Evolutionary conservation across 176 grass and related monocot genomes (phyloP).

Genomic region (Paspalum notatum): DNA sequence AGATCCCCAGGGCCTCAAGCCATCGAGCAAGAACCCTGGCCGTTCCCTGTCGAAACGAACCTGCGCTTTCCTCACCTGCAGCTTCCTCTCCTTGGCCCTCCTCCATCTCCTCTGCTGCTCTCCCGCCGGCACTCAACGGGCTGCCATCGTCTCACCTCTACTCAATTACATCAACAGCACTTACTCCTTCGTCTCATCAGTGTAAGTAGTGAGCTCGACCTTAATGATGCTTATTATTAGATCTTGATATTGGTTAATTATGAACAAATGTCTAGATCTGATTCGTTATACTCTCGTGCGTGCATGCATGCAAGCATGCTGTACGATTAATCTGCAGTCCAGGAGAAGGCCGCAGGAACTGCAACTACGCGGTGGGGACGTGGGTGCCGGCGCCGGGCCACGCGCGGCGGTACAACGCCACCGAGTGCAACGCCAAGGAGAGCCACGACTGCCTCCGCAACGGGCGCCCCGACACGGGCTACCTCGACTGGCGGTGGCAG

Average conservation of each 20-base stretch:
- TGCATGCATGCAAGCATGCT: too few relatives aligned
- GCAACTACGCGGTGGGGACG: constrained; percentile 41
- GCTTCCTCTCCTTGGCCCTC: constrained; percentile 10
- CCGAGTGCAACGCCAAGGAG: constrained; percentile 42
- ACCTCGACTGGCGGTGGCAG: constrained; percentile 62
- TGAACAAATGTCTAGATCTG: too few relatives aligned
- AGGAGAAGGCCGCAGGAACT: not conserved
- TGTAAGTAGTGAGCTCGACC: not conserved
- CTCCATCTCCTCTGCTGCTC: constrained; percentile 31
- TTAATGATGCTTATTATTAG: too few relatives aligned
- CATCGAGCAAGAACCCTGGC: not conserved
- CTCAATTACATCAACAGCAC: constrained; percentile 31
- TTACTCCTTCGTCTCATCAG: constrained; percentile 21
- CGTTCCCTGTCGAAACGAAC: not conserved
- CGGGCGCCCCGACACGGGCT: constrained; percentile 48
- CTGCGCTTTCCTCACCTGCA: constrained; percentile 12
- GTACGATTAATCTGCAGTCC: too few relatives aligned
- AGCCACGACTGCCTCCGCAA: constrained; percentile 55
- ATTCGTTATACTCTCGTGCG: too few relatives aligned
- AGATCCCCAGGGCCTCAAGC: not conserved
- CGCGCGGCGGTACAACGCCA: constrained; percentile 41
- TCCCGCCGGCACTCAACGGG: not conserved
- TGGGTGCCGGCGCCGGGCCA: constrained; percentile 48
- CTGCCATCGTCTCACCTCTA: not conserved
- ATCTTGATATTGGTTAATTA: too few relatives aligned